Conservation (phyloP, 2,329 filamentous ascomycete species). For the Gnomoniopsis smithogilvyi region DNA sequence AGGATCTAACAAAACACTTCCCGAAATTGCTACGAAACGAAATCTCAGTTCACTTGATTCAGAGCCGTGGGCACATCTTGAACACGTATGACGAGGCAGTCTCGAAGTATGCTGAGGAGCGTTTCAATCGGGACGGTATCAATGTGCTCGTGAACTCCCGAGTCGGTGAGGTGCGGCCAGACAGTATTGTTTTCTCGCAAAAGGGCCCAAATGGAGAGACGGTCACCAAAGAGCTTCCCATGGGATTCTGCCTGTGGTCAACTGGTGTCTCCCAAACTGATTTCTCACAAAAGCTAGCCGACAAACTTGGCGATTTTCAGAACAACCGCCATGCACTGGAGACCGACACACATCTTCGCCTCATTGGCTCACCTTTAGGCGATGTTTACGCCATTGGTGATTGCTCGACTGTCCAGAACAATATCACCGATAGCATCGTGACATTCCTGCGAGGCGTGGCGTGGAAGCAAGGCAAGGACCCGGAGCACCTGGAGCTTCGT, state of each 20-base stretch:
- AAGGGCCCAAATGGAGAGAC: constrained; percentile 68
- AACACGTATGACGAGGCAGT: constrained; percentile 98
- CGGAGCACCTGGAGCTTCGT: constrained; percentile 79
- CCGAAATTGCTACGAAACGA: constrained; percentile 91
- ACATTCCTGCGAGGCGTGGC: constrained; percentile 85
- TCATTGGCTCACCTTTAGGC: constrained; percentile 84
- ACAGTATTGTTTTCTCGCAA: constrained; percentile 88
- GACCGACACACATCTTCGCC: constrained; percentile 87
- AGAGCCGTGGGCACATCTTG: constrained; percentile 89
- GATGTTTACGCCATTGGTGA: constrained; percentile 97
- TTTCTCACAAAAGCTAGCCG: constrained; percentile 72
- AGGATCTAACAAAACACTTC: constrained; percentile 81
- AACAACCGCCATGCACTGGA: constrained; percentile 90
- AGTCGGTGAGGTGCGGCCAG: constrained; percentile 80
- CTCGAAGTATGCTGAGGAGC: constrained; percentile 85
- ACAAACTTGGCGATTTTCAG: constrained; percentile 73
- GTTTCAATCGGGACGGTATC: constrained; percentile 87
- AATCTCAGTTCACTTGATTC: constrained; percentile 95
- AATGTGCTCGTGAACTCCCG: constrained; percentile 90
- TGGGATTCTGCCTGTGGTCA: constrained; percentile 97
- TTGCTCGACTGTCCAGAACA: constrained; percentile 96
- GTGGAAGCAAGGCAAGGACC: constrained; percentile 88
- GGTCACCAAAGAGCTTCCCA: constrained; percentile 88
- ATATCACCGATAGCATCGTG: constrained; percentile 86
- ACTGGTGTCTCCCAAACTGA: constrained; percentile 88